Base-by-base conservation (phyloP, 2,329 filamentous ascomycete genomes). In the Emericellopsis cladophorae region DNA sequence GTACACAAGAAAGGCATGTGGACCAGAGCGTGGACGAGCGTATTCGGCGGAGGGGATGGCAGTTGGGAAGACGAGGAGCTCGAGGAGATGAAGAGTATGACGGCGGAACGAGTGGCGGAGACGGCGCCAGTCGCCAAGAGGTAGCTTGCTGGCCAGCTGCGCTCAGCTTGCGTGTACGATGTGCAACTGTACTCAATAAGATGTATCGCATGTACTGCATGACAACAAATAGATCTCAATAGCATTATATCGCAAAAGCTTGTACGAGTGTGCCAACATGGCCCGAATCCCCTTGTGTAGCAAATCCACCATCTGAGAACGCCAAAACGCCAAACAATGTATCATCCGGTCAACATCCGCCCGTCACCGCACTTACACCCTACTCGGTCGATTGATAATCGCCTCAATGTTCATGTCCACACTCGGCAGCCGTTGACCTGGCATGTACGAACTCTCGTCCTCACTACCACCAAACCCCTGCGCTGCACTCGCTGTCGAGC, bases 1-100 rank as follows among this genome's bases (percentile, higher is more conserved):
- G 75, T 84, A 42, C 86, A 94, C 61, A 98, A 98, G 73, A 94
- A 88, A 65, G 90, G 89, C 0, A 72, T 95, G 62, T 92, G 86
- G 87, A 74, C 79, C 47, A 73, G 88, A 14, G 76, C 90, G n/a
- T 90, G 83, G 79, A 74, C 69, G 42, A 75, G 76, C 42, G 62
- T 84, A 0, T 67, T 76, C 42, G 83, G 82, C 0, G 67, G 74
- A 16, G 75, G 76, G 2, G 68, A 72, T 2, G 68, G 75, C 15
- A 76, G 78, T 14, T 60, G 67, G 54, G 61, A 70, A 48, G 76
- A 80, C 43, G 71, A 76, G n/a, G 67, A 70, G 42, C 51, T 64
- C 16, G 61, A 64, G 10, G 62, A 62, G 43, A 62, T 62, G 54
- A 54, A 55, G 18, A 50, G 51, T 46, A 61, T 61, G 58, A 53